Conservation (phyloP, 805 yeast genomes). For the Ascoidea rubescens region DNA sequence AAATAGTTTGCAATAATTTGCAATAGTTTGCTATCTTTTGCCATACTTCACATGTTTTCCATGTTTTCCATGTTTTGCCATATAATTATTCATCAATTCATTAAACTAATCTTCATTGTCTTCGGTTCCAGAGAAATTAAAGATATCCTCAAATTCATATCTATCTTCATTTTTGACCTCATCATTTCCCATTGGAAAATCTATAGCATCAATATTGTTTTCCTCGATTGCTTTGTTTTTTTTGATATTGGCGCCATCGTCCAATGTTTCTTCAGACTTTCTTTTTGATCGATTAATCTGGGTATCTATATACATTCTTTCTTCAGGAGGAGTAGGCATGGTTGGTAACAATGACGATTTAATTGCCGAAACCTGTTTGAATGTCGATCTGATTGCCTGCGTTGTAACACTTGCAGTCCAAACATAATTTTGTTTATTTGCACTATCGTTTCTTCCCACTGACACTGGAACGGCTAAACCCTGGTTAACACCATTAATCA, state of each 20-base stretch:
- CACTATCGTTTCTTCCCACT: neutral
- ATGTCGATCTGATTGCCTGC: conserved; percentile 8
- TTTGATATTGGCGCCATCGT: neutral
- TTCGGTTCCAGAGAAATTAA: neutral
- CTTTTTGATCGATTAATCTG: neutral
- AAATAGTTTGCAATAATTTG: no score
- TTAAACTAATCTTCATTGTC: neutral
- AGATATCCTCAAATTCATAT: neutral
- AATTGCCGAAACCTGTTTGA: conserved; percentile 9
- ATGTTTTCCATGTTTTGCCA: no score
- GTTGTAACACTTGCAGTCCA: conserved; percentile 10
- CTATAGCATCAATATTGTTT: no score
- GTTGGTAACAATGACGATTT: conserved; percentile 7
- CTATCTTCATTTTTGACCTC: neutral
- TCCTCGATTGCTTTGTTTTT: no score
- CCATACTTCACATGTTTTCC: no score
- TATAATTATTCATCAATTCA: no score
- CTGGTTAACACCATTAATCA: neutral
- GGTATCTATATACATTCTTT: neutral
- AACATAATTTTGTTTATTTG: neutral
- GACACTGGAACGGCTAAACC: neutral
- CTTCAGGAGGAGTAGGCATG: conserved; percentile 11
- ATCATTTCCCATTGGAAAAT: no score
- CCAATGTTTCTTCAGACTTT: neutral
- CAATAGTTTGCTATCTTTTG: no score